These are phyloP conservation scores for Strigomonas culicis DNA, from an alignment of 208 protist genomes.

Conservation along the genomic window DNA sequence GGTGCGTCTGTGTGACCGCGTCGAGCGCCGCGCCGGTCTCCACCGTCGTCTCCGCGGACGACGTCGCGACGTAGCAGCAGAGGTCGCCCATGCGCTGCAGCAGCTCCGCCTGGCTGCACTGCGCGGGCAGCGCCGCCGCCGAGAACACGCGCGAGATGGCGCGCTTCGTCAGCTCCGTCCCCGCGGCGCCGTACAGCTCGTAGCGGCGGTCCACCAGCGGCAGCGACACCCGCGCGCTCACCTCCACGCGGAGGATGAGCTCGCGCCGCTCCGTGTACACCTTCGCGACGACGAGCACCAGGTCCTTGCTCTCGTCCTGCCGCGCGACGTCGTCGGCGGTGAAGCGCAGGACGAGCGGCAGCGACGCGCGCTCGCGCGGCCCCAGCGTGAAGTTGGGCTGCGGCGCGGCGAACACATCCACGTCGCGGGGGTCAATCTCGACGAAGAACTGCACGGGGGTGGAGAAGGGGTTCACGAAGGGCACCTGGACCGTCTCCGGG, in stretches of 20 bases:
- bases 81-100: constrained; percentile 66
- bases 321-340: neutral
- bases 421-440: constrained; percentile 33
- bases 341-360: constrained; percentile 58
- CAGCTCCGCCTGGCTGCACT: constrained; percentile 23
- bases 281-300: constrained; percentile 29
- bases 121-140: constrained; percentile 39
- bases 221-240: constrained; percentile 50
- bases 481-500: constrained; percentile 48
- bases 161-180: constrained; percentile 53
- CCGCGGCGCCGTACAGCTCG: constrained; percentile 72
- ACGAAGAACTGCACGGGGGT: constrained; percentile 67
- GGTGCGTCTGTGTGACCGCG: constrained; percentile 77
- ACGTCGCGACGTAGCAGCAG: constrained; percentile 49
- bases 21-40: constrained; percentile 72
- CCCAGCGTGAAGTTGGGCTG: constrained; percentile 53
- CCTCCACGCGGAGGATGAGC: constrained; percentile 54
- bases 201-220: constrained; percentile 81
- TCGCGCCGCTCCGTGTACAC: constrained; percentile 67
- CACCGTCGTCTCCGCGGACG: constrained; percentile 39
- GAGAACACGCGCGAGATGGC: constrained; percentile 68
- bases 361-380: constrained; percentile 46
- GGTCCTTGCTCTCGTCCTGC: neutral
- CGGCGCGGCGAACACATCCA: constrained; percentile 34
- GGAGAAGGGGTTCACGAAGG: constrained; percentile 69